Evolutionary conservation across 2,329 filamentous ascomycete genomes (phyloP).

Genomic region (Diaporthe sp.): DNA sequence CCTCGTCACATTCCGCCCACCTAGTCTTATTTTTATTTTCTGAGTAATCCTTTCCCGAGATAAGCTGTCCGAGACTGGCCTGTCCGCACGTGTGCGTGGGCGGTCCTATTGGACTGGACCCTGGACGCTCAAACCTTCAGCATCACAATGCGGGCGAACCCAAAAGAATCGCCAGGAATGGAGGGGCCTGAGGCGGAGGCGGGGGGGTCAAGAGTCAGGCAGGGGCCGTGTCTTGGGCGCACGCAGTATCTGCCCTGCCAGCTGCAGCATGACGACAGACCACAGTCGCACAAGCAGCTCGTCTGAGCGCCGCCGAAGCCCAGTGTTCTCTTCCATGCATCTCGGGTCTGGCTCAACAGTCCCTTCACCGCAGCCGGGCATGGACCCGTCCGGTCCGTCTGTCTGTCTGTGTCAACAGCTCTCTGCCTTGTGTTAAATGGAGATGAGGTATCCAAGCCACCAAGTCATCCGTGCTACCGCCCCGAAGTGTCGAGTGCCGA

Average conservation of each 20-base stretch:
- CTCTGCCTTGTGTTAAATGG: neutral
- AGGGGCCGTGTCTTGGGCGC: conserved; percentile 28
- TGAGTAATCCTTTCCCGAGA: conserved; percentile 30
- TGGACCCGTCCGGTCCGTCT: neutral
- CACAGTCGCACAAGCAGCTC: conserved; percentile 12
- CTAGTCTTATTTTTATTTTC: conserved; percentile 9
- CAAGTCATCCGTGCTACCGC: conserved; percentile 27
- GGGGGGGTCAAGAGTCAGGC: conserved; percentile 16
- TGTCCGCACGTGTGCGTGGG: conserved; percentile 21
- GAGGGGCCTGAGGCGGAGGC: neutral
- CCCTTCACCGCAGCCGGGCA: conserved; percentile 8
- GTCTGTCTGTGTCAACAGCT: neutral
- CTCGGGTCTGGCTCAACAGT: conserved; percentile 18
- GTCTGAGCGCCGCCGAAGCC: conserved; percentile 20
- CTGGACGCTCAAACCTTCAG: conserved; percentile 20
- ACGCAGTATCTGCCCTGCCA: conserved; percentile 21
- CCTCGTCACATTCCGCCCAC: conserved; percentile 27
- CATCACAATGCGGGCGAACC: conserved; percentile 23
- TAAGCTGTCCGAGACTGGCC: conserved; percentile 6
- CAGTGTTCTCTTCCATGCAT: conserved; percentile 6
- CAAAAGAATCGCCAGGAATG: conserved; percentile 7
- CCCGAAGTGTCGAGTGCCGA: neutral
- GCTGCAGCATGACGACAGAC: conserved; percentile 29
- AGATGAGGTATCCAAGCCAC: conserved; percentile 27
- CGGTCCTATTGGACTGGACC: conserved; percentile 3